Evolutionary conservation across 768 basidiomycete species (phyloP), one percentile per base, ranked within the genome.

Genomic region (Termitomyces sp.): DNA sequence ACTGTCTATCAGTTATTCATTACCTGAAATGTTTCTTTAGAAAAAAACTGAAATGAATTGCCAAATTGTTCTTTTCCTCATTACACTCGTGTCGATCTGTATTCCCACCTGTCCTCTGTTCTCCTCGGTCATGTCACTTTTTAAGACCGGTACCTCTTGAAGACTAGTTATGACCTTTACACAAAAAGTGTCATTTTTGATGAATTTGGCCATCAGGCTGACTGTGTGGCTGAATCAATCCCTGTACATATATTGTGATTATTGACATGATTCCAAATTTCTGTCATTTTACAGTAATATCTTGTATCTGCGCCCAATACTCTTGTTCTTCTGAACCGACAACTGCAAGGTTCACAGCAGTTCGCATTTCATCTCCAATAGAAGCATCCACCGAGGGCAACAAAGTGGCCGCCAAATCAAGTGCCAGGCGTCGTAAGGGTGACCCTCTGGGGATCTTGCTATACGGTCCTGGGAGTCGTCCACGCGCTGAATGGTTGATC

Each of bases 381-480:
- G 26, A 20, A 38, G 14, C 24, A 18, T 50, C 58, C 44, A 62
- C 63, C 33, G 56, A 58, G 13, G 53, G 62, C 38, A 73, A 48
- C 49, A 76, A 49, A 4, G 73, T 69, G 18, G 70, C 73, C 14
- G 75, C 86, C 40, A 90, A 72, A 65, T 93, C 86, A 61, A 96
- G 66, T 18, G 80, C 85, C 22, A 93, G 76, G 33, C 77, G 73
- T 56, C 84, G 80, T 44, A 85, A 61, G 22, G 69, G 66, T 38
- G 74, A 71, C 14, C 72, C 60, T 2, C 57, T 36, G 14, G 83
- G 79, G n/a, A 97, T 73, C 67, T 83, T 88, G 53, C 74, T 70
- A 72, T 86, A 98, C 24, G 95, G 95, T 0, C 95, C 96, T 16
- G 75, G 72, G 33, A 94, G 66, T 55, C 77, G 74, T 9, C 94